Percentiles rank a stretch among this genome's conserved stretches.
Evolutionary conservation across 2,329 filamentous ascomycete genomes (phyloP).

Genomic region (Fusarium transvaalense): DNA sequence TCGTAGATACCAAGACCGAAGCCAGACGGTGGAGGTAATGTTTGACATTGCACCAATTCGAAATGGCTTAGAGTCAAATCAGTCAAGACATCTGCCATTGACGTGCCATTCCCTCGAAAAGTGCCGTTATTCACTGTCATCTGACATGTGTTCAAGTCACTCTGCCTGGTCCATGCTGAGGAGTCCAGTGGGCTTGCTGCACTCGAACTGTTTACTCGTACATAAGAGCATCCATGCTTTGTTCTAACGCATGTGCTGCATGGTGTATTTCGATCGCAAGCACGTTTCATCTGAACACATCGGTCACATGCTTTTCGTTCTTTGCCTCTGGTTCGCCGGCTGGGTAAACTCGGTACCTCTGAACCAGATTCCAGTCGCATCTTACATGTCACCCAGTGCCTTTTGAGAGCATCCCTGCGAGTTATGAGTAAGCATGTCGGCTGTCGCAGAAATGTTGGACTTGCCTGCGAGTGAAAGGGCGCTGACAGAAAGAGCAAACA

Average conservation of each 20-base stretch:
- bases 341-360: neutral
- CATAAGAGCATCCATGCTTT: neutral
- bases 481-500: neutral
- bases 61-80: neutral
- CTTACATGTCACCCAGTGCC: neutral
- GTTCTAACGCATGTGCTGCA: neutral
- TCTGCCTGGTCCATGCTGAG: too few relatives aligned
- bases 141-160: too few relatives aligned
- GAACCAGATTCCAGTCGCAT: neutral
- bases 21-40: neutral
- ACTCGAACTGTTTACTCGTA: accelerated
- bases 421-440: neutral
- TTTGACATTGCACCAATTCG: neutral
- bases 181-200: too few relatives aligned
- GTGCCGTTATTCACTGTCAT: too few relatives aligned
- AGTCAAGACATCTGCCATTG: neutral
- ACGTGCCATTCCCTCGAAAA: too few relatives aligned
- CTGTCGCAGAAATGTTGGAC: neutral
- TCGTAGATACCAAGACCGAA: neutral
- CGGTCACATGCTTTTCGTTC: neutral
- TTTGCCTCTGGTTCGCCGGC: neutral
- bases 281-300: neutral
- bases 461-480: neutral
- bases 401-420: neutral
- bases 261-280: neutral